These are phyloP conservation scores for Heliamphora pulchella DNA, from an alignment of 179 eudicot species.

Conservation along the genomic window DNA sequence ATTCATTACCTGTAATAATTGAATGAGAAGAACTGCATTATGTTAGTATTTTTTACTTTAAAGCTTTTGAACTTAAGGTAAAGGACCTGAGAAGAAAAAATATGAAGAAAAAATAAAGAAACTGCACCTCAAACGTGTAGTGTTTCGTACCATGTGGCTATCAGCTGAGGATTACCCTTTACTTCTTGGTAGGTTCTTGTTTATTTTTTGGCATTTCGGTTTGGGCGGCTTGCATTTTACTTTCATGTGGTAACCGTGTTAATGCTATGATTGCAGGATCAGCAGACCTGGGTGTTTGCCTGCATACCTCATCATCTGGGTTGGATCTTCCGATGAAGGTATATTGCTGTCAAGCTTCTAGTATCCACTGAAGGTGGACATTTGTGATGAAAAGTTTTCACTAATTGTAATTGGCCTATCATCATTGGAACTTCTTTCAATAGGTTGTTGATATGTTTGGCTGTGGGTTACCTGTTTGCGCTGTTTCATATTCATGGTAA, in stretches of 20 bases:
- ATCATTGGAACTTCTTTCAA: conserved; percentile 10
- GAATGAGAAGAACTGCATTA: not conserved
- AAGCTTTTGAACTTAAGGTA: conserved; percentile 41
- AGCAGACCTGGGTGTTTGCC: conserved; percentile 91
- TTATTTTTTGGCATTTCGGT: not conserved
- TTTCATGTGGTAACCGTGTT: not conserved
- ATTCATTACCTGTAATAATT: not conserved
- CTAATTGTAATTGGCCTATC: not conserved
- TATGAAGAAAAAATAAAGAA: conserved; percentile 78
- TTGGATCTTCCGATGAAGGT: conserved; percentile 99
- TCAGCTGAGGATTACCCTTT: conserved; percentile 88
- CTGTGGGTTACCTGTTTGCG: conserved; percentile 97
- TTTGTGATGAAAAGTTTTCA: not conserved
- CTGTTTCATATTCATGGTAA: conserved; percentile 96
- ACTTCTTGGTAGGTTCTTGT: conserved; percentile 61
- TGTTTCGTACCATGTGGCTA: conserved; percentile 98
- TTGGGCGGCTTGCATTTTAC: not conserved
- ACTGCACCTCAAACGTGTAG: conserved; percentile 80
- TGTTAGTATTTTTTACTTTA: conserved; percentile 3
- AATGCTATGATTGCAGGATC: conserved; percentile 50
- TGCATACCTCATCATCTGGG: conserved; percentile 97
- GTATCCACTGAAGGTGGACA: not conserved
- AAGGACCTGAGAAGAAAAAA: conserved; percentile 91
- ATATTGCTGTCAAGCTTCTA: conserved; percentile 11
- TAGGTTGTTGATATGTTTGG: conserved; percentile 99